Evolutionary conservation across 352 stramenopile species (phyloP).

Genomic region (Pythium aristosporum): DNA sequence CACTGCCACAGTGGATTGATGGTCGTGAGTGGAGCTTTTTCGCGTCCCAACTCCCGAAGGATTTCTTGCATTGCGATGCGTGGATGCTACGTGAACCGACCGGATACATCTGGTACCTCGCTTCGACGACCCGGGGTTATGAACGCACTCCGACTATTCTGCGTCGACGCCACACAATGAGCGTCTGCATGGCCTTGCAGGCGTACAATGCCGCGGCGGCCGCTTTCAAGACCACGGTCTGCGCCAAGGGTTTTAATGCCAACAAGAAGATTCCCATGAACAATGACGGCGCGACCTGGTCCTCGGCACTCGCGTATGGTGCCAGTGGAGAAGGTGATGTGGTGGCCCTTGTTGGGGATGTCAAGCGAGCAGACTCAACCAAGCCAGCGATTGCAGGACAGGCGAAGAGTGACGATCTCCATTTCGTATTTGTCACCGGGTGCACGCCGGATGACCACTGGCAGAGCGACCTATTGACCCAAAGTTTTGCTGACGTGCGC

Average conservation of each 20-base stretch:
- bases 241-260: slow-evolving; percentile 64
- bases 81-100: slow-evolving; percentile 63
- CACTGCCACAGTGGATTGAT: slow-evolving; percentile 75
- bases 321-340: slow-evolving; percentile 11
- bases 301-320: slow-evolving; percentile 47
- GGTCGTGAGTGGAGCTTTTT: slow-evolving; percentile 77
- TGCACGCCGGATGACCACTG: slow-evolving; percentile 66
- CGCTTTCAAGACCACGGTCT: slow-evolving; percentile 51
- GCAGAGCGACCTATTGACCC: slow-evolving; percentile 68
- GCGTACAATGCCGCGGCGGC: slow-evolving; percentile 72
- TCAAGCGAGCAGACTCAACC: slow-evolving; percentile 2
- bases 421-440: slow-evolving; percentile 77
- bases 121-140: slow-evolving; percentile 69
- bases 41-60: slow-evolving; percentile 46
- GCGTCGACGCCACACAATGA: slow-evolving; percentile 71
- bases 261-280: slow-evolving; percentile 72
- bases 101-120: slow-evolving; percentile 65
- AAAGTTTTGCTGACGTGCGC: slow-evolving; percentile 57
- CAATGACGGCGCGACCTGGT: slow-evolving; percentile 36
- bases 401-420: slow-evolving; percentile 52
- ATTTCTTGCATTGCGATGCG: slow-evolving; percentile 75
- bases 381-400: slow-evolving; percentile 26
- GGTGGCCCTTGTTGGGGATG: slow-evolving; percentile 1
- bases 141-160: slow-evolving; percentile 79
- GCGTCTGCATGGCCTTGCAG: slow-evolving; percentile 59